Base-by-base conservation (phyloP, 805 yeast genomes). In the Starmerella potacharoeniae region DNA sequence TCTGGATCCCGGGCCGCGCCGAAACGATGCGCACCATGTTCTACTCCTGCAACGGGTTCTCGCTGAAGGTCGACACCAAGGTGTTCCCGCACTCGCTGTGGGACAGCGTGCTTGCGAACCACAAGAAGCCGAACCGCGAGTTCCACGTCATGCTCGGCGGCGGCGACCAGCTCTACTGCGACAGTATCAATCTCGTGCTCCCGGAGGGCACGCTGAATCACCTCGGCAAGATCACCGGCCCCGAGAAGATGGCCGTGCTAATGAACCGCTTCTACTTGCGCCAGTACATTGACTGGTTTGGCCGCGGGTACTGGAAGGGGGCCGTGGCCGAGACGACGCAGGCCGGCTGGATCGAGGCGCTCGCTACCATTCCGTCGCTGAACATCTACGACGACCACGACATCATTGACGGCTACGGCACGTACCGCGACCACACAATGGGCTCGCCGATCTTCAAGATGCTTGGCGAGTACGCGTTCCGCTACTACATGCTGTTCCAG, bases 131-230 rank as follows among this genome's bases (percentile, higher is more conserved):
- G 6, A 72, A 75, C 42, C 79, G 78, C 41, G 78, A 75, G 43
- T 87, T 87, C 69, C 96, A 91, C 68, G 97, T 88, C 5, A 90
- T 91, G 95, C 73, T 93, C 33, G 97, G 97, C 33, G 97, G 97
- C 52, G 98, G 98, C 35, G 98, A 91, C 70, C 98, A 91, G 71
- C 77, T 91, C 51, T 91, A 91, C 68, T 81, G 90, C 52, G 98
- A 91, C 69, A 75, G 87, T 1, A 81, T 91, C 61, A 85, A 84
- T 67, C 60, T 75, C 22, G 73, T 78, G 22, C 79, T 64, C 42
- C 65, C 66, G 1, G 59, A 58, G 40, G 49, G 54, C 48, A 35
- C 55, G 34, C 28, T 56, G 47, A 44, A 39, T n/a, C 14, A 35
- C 35, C 46, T 35, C 8, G 60, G 54, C n/a, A 67, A 78, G 34